A percentile compares a stretch with the other conserved stretches of the same genome.
Evolutionary conservation across 805 yeast species (phyloP).

Genomic region (Lipomyces starkeyi): DNA sequence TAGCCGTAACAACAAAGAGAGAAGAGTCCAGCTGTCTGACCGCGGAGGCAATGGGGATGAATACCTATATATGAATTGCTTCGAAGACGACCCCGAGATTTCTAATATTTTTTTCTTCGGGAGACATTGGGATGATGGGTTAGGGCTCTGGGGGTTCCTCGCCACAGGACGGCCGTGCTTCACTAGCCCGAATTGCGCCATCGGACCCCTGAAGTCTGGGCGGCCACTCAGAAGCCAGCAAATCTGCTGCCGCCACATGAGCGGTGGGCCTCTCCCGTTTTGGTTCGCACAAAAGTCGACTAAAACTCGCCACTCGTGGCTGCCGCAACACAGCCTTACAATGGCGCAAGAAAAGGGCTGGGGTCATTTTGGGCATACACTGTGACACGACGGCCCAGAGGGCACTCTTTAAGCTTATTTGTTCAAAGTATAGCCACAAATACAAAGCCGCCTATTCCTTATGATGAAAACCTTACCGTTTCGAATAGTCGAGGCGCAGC

Average conservation of each 20-base stretch:
- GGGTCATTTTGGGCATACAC: background rate
- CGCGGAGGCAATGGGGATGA: conserved; percentile 6
- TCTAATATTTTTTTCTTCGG: background rate
- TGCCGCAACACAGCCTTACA: background rate
- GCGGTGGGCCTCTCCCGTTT: background rate
- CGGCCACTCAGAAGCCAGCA: conserved; percentile 3
- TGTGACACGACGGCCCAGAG: background rate
- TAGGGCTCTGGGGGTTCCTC: background rate
- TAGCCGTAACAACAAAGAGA: background rate
- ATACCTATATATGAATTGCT: background rate
- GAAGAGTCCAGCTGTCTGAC: conserved; percentile 2
- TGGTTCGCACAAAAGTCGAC: background rate
- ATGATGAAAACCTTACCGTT: background rate
- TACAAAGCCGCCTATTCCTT: background rate
- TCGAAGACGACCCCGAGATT: background rate
- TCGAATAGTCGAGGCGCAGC: background rate
- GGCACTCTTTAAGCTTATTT: background rate
- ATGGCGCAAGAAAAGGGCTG: background rate
- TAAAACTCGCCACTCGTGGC: background rate
- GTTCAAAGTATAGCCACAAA: background rate
- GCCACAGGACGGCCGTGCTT: background rate
- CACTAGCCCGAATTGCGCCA: conserved; percentile 12
- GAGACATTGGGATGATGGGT: background rate
- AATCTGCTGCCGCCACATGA: background rate
- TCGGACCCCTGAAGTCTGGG: background rate